Evolutionary conservation across 495 filamentous ascomycete species (phyloP), one percentile per base, ranked within the genome.

Genomic region (Penicillium canariense): DNA sequence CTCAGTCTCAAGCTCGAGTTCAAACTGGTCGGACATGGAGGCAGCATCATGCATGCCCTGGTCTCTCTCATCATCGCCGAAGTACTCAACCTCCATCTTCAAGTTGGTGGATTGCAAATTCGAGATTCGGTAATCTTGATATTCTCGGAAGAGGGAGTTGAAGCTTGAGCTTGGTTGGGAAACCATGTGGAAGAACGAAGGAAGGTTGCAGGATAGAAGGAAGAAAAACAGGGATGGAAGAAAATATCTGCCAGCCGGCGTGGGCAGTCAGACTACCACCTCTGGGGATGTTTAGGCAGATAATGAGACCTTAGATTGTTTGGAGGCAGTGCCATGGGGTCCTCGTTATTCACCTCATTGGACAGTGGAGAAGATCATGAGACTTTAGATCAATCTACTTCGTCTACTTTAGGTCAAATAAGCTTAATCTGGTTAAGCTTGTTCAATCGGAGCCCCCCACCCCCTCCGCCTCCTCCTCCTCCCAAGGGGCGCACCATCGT

Each of bases 281-380:
- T 32, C 6, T 6, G 6, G 6, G 30, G 30, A 32, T 32, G 6
- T 12, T 32, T 56, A 15, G 66, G 57, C 66, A 67, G 20, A n/a
- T 6, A 32, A 6, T 12, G 30, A 32, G 30, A 32, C 12, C 6
- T 32, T 32, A 32, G 30, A 6, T 6, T 6, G 12, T 32, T 12
- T 6, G 30, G 12, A 32, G 12, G 30, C 30, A 6, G 6, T 32
- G 30, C 6, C n/a, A n/a, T n/a, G n/a, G n/a, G n/a, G 17, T 9
- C 17, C 17, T 22, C 36, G 11, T 6, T 3, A 39, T 20, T 39
- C 7, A n/a, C 18, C 18, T 22, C 6, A 20, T 39, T 22, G 36
- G 36, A 18, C 10, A 10, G 17, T 20, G 8, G 22, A 39, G 18
- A 20, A 15, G 34, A 5, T 15, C 34, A 36, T 15, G 34, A n/a